phyloP scores from a whole-genome alignment of 305 asterid species.

The Solanum hybrid region DNA sequence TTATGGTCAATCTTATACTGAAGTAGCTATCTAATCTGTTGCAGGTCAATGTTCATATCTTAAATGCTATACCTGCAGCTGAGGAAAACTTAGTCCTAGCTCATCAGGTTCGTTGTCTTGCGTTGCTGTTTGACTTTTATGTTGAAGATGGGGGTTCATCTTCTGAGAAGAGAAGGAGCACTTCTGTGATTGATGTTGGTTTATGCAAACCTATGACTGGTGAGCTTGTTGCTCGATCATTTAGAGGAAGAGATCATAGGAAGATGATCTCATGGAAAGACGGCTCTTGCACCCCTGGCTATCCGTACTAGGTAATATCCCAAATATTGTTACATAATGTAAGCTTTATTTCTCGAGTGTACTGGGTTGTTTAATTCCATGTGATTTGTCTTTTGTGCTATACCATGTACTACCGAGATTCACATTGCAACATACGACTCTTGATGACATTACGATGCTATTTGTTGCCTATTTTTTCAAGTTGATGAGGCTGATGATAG shows the following conservation, averaged over 20 bases:
- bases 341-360: neutral
- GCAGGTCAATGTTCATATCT: slow-evolving; percentile 76
- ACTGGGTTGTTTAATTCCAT: neutral
- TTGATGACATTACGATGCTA: neutral
- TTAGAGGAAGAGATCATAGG: slow-evolving; percentile 85
- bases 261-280: slow-evolving; percentile 96
- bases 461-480: neutral
- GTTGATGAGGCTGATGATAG: neutral
- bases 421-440: neutral
- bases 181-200: slow-evolving; percentile 69
- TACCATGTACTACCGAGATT: neutral
- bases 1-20: neutral
- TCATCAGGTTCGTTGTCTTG: slow-evolving; percentile 80
- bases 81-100: slow-evolving; percentile 59
- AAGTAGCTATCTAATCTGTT: slow-evolving; percentile 8
- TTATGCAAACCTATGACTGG: slow-evolving; percentile 72
- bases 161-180: slow-evolving; percentile 36
- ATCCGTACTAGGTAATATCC: slow-evolving; percentile 45
- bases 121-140: slow-evolving; percentile 82
- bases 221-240: slow-evolving; percentile 52
- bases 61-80: slow-evolving; percentile 49
- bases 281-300: slow-evolving; percentile 55
- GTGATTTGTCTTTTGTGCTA: neutral
- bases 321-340: neutral
- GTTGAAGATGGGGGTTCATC: slow-evolving; percentile 41